Evolutionary conservation across 176 grass and related monocot species (phyloP).

Genomic region (Hordeum marinum): DNA sequence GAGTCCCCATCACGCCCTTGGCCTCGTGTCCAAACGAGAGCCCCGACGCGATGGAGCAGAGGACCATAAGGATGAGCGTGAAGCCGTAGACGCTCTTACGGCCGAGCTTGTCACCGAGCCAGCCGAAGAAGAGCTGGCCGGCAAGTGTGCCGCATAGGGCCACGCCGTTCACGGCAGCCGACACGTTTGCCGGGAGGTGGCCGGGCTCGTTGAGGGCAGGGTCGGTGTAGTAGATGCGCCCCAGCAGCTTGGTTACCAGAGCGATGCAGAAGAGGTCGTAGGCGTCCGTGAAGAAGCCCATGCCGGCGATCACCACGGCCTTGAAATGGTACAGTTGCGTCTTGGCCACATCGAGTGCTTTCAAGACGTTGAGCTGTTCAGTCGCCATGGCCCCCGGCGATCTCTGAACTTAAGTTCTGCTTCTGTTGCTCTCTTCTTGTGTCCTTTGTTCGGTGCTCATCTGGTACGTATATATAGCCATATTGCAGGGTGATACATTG

Average conservation of each 20-base stretch:
- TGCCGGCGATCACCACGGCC: constrained; percentile 73
- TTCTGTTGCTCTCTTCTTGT: too few species aligned
- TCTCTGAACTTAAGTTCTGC: neutral
- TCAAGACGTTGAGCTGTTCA: constrained; percentile 52
- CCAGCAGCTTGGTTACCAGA: constrained; percentile 55
- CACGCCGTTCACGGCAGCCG: constrained; percentile 57
- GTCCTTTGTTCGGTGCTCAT: too few species aligned
- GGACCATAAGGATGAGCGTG: constrained; percentile 63
- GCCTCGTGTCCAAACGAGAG: constrained; percentile 46
- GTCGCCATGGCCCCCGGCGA: constrained; percentile 33
- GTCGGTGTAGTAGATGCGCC: constrained; percentile 74
- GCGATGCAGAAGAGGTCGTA: constrained; percentile 77
- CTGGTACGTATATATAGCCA: neutral
- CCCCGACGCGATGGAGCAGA: constrained; percentile 51
- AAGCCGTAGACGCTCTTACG: constrained; percentile 77
- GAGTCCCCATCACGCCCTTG: constrained; percentile 39
- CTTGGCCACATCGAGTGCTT: constrained; percentile 52
- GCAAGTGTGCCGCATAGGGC: constrained; percentile 69
- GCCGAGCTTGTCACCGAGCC: constrained; percentile 78
- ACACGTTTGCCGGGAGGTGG: constrained; percentile 50
- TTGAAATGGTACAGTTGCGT: constrained; percentile 81
- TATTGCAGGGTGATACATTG: too few species aligned
- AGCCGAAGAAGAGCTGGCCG: constrained; percentile 77
- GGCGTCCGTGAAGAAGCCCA: constrained; percentile 89
- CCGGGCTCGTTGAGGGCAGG: constrained; percentile 32